A percentile compares a stretch with the other conserved stretches of the same genome.
These are phyloP conservation scores for Suillus decipiens DNA, from an alignment of 768 basidiomycete genomes.

Conservation along the genomic window DNA sequence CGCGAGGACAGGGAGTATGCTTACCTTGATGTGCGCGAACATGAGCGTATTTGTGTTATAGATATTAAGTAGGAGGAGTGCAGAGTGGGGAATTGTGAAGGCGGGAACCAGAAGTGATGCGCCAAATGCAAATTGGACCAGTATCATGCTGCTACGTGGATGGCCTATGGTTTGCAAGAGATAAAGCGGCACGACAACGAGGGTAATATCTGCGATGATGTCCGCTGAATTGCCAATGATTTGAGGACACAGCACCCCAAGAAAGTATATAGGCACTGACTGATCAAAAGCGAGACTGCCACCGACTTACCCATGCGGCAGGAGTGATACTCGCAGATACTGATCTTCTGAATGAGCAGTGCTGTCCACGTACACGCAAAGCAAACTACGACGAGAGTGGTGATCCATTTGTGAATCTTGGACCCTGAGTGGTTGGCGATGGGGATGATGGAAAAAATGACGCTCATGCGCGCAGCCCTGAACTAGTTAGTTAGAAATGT, in stretches of 20 bases:
- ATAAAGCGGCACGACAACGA: conserved; percentile 22
- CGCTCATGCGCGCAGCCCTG: conserved; percentile 28
- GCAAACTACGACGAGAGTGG: conserved; percentile 12
- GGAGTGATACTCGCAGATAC: conserved; percentile 7
- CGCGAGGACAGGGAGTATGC: conserved; percentile 6
- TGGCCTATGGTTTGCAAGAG: conserved; percentile 15
- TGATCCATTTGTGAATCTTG: conserved; percentile 11
- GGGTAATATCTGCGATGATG: conserved; percentile 18
- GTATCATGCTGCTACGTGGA: conserved; percentile 15
- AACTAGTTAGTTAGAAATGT: conserved; percentile 2
- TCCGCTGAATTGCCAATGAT: conserved; percentile 19
- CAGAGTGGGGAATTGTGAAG: conserved; percentile 22
- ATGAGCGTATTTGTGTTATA: conserved; percentile 12
- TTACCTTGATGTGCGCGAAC: conserved; percentile 26
- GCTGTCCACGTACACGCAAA: conserved; percentile 30
- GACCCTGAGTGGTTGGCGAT: conserved; percentile 15
- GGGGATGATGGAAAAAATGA: conserved; percentile 26
- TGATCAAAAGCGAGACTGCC: conserved; percentile 23
- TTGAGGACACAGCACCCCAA: background rate
- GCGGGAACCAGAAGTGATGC: conserved; percentile 21
- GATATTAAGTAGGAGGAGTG: conserved; percentile 5
- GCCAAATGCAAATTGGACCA: conserved; percentile 22
- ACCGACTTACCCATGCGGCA: conserved; percentile 13
- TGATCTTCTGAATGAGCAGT: conserved; percentile 19
- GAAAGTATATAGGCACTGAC: conserved; percentile 15